These are phyloP conservation scores for Sporothrix humicola DNA, from an alignment of 2,329 filamentous ascomycete species.

Conservation along the genomic window DNA sequence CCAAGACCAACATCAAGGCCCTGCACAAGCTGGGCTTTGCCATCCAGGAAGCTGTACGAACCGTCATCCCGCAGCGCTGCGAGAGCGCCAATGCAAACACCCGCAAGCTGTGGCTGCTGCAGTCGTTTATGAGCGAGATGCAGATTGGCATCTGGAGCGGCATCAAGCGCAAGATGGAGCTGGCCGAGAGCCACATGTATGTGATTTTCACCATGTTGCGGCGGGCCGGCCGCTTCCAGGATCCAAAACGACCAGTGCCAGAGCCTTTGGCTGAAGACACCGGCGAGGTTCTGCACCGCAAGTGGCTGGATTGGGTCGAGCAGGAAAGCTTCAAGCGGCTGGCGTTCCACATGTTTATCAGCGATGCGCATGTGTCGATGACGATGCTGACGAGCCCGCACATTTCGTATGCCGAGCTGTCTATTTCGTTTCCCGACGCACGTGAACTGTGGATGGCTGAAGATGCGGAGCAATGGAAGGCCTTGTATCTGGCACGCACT, in stretches of 20 bases:
- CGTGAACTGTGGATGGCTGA: conserved; percentile 69
- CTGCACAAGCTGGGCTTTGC: conserved; percentile 64
- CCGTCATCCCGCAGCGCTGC: conserved; percentile 48
- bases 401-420: conserved; percentile 72
- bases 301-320: conserved; percentile 34
- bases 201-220: conserved; percentile 37
- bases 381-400: conserved; percentile 67
- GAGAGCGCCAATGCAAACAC: conserved; percentile 55
- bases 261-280: conserved; percentile 20
- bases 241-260: neutral
- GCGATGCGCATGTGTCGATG: conserved; percentile 72
- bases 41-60: conserved; percentile 58
- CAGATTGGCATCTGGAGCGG: conserved; percentile 62
- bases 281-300: conserved; percentile 27
- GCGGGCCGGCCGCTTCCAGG: conserved; percentile 32
- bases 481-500: conserved; percentile 54
- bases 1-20: conserved; percentile 59
- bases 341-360: conserved; percentile 67
- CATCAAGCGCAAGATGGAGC: conserved; percentile 61
- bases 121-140: conserved; percentile 56
- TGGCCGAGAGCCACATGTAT: conserved; percentile 55
- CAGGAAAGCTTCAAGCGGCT: conserved; percentile 51
- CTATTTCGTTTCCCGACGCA: conserved; percentile 67
- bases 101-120: conserved; percentile 55
- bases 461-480: conserved; percentile 68